Base-by-base conservation (phyloP, 495 filamentous ascomycete genomes). In the Penicillium parvum region DNA sequence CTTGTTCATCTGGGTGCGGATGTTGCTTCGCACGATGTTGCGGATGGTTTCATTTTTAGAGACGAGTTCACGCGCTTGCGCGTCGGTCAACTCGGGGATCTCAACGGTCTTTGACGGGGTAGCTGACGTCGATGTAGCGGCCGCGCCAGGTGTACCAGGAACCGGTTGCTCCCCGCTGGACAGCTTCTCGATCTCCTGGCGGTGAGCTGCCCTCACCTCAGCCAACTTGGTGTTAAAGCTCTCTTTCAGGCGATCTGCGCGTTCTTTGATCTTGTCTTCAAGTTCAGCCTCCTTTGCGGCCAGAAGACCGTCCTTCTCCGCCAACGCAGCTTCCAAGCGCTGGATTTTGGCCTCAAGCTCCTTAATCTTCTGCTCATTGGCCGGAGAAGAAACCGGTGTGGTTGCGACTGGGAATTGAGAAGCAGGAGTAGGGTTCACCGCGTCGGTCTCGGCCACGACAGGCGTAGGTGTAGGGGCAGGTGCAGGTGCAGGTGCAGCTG, bases 161-260 rank as follows among this genome's bases (percentile, higher is more conserved):
- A 43, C 37, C 14, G 49, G 12, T 32, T 50, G 72, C 47, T 92
- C 81, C 56, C 78, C 78, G 12, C 79, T 61, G 25, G 81, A 78
- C 39, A 86, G 74, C 43, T 81, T 79, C 17, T 78, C 74, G 30
- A 90, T 64, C 34, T 78, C 78, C 43, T 77, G 74, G 11, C 76
- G 72, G 44, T 81, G 75, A 14, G 53, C 51, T 64, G 75, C 50
- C 32, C 63, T 74, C 16, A 77, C 69, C 43, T 91, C 85, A 4
- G 63, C 69, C 5, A 95, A 68, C 55, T 83, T 87, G 52, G 75
- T 81, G 42, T 81, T 85, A 45, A 87, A 77, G 8, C 74, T 64
- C 14, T 74, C 74, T 60, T 87, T 90, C 75, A 92, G 79, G 55
- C 76, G 80, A 6, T 89, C 82, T 1, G 82, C 76, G 21, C 86